Percentiles rank a stretch among this genome's conserved stretches.
Conservation (phyloP, 495 filamentous ascomycete species). For the Terfezia boudieri region DNA sequence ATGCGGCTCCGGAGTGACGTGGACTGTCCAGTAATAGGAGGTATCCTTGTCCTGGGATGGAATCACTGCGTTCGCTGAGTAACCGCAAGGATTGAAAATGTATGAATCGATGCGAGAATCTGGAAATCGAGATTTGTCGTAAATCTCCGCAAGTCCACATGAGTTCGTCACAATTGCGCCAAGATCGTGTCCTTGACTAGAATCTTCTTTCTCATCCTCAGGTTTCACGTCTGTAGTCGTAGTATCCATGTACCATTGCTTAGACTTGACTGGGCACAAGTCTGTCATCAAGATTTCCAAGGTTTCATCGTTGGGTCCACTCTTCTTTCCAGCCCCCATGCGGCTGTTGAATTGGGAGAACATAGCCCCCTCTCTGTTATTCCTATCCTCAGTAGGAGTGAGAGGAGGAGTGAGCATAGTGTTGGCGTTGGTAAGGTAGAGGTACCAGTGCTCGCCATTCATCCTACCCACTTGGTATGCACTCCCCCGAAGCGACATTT, state of each 20-base stretch:
- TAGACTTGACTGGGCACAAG: slow-evolving; percentile 72
- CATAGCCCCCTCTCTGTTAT: slow-evolving; percentile 18
- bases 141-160: slow-evolving; percentile 77
- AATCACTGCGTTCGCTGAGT: slow-evolving; percentile 92
- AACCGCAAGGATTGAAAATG: slow-evolving; percentile 91
- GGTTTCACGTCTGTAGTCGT: neutral
- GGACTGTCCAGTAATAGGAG: slow-evolving; percentile 91
- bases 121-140: slow-evolving; percentile 66
- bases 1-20: slow-evolving; percentile 91
- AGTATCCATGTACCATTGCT: slow-evolving; percentile 64
- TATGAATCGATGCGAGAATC: slow-evolving; percentile 92
- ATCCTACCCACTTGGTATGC: slow-evolving; percentile 99
- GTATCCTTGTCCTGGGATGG: slow-evolving; percentile 47
- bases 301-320: slow-evolving; percentile 51
- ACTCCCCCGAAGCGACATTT: slow-evolving; percentile 73
- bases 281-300: slow-evolving; percentile 98
- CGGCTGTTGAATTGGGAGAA: slow-evolving; percentile 21
- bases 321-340: slow-evolving; percentile 21
- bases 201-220: slow-evolving; percentile 61
- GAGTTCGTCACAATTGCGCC: slow-evolving; percentile 80
- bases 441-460: slow-evolving; percentile 99
- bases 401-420: slow-evolving; percentile 62
- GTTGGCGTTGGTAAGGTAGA: slow-evolving; percentile 81
- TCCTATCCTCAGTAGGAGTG: slow-evolving; percentile 36
- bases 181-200: slow-evolving; percentile 82